Evolutionary conservation across 768 basidiomycete genomes (phyloP).

Genomic region (Clitopilus hobsonii): DNA sequence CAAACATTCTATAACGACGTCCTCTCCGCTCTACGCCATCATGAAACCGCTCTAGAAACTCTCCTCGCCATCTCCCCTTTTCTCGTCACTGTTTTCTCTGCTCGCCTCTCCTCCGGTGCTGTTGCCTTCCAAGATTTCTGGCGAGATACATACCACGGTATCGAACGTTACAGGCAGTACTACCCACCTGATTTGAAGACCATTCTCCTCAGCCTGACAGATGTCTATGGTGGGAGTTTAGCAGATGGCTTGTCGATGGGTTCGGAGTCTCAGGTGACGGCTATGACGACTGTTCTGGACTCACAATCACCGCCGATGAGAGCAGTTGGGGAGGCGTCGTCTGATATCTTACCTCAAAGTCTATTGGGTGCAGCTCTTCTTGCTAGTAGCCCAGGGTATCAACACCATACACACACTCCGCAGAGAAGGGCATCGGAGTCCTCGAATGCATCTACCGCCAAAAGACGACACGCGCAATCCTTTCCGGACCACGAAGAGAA

Average conservation of each 20-base stretch:
- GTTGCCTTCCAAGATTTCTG: conserved; percentile 54
- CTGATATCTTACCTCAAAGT: not conserved
- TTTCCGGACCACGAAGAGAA: not conserved
- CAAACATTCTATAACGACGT: conserved; percentile 38
- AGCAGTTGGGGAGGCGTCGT: not conserved
- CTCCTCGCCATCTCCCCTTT: conserved; percentile 40
- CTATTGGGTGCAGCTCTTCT: not conserved
- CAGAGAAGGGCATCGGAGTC: not conserved
- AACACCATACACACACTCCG: not conserved
- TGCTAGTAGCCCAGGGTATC: not conserved
- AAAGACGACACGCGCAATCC: not conserved
- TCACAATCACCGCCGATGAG: conserved; percentile 19
- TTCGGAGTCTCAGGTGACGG: conserved; percentile 31
- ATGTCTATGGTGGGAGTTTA: conserved; percentile 44
- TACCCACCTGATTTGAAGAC: conserved; percentile 43
- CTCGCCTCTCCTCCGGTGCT: conserved; percentile 37
- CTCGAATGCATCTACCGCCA: no score
- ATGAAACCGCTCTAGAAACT: conserved; percentile 34
- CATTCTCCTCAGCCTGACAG: conserved; percentile 41
- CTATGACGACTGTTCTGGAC: conserved; percentile 19
- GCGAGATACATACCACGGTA: conserved; percentile 49
- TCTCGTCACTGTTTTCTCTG: conserved; percentile 43
- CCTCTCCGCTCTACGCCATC: conserved; percentile 31
- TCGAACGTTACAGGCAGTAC: conserved; percentile 24
- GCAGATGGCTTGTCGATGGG: conserved; percentile 36